Conservation (phyloP, 164 flowering plant genomes). For the Warburgia ugandensis region DNA sequence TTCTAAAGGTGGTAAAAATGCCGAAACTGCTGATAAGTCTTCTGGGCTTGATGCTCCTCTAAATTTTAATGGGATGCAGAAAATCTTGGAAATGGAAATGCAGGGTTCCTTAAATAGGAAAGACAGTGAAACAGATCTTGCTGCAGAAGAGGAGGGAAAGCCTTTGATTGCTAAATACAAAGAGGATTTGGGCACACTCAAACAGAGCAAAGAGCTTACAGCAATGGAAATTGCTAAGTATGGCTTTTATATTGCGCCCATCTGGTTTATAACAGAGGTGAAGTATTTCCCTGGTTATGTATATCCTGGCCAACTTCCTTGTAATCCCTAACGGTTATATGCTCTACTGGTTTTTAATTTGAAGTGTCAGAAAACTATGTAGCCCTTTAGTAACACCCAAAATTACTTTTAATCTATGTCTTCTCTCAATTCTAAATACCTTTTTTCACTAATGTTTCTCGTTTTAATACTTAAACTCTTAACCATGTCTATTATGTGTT, state of each 20-base stretch:
- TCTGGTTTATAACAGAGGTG: conserved; percentile 98
- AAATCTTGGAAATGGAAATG: conserved; percentile 52
- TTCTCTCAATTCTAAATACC: too few species aligned
- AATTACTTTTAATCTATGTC: too few species aligned
- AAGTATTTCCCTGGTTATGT: too few species aligned
- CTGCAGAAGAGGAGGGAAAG: conserved; percentile 44
- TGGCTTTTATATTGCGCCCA: conserved; percentile 86
- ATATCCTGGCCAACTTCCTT: too few species aligned
- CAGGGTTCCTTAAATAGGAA: conserved; percentile 46
- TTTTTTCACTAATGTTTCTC: too few species aligned
- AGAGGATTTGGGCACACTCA: conserved; percentile 29
- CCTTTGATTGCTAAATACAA: conserved; percentile 50
- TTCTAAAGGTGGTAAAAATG: conserved; percentile 41
- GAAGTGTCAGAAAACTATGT: too few species aligned
- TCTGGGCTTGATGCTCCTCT: conserved; percentile 41
- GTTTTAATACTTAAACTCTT: too few species aligned
- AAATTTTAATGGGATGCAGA: conserved; percentile 37
- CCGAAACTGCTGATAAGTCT: conserved; percentile 25
- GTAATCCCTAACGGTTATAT: too few species aligned
- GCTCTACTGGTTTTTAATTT: too few species aligned
- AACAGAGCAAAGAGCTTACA: conserved; percentile 37
- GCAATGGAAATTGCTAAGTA: conserved; percentile 57
- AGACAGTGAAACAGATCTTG: conserved; percentile 58
- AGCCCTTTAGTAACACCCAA: too few species aligned
- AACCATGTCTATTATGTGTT: too few species aligned